These are phyloP conservation scores for Geranium rotundifolium DNA, from an alignment of 345 rosid species.

Conservation along the genomic window DNA sequence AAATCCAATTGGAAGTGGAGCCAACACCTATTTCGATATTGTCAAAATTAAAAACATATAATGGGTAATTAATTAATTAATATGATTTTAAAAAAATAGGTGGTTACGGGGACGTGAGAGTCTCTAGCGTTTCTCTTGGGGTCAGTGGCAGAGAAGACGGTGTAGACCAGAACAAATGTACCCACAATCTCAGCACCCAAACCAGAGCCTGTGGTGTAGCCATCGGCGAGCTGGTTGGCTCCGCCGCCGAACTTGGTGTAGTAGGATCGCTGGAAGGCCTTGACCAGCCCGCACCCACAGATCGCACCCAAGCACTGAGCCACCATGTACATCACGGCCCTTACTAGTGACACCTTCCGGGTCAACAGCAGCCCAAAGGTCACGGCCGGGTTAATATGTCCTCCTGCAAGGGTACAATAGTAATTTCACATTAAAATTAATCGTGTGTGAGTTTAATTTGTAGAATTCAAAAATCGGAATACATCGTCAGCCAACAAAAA, in stretches of 20 bases:
- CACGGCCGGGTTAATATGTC: conserved; percentile 63
- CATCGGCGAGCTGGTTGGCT: conserved; percentile 33
- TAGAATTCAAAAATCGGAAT: too few relatives aligned
- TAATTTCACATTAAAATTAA: neutral
- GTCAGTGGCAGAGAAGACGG: conserved; percentile 59
- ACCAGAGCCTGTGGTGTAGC: conserved; percentile 38
- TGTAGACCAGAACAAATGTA: conserved; percentile 45
- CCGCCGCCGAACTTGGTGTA: conserved; percentile 31
- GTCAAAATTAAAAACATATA: neutral
- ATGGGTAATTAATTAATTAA: too few relatives aligned
- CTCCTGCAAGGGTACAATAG: conserved; percentile 13
- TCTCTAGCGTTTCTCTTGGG: conserved; percentile 50
- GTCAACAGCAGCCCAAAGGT: conserved; percentile 49
- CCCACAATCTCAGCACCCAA: conserved; percentile 47
- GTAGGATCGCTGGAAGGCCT: conserved; percentile 35
- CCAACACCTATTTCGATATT: conserved; percentile 18
- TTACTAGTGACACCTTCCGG: conserved; percentile 38
- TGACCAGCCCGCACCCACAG: conserved; percentile 52
- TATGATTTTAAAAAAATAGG: neutral
- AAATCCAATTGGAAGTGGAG: conserved; percentile 26
- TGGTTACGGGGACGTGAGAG: conserved; percentile 36
- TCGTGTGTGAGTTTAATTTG: too few relatives aligned
- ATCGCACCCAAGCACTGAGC: conserved; percentile 65
- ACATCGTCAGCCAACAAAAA: too few relatives aligned
- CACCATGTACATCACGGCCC: conserved; percentile 48